Base-by-base conservation (phyloP, 495 filamentous ascomycete genomes). In the Talaromyces nanjingensis region DNA sequence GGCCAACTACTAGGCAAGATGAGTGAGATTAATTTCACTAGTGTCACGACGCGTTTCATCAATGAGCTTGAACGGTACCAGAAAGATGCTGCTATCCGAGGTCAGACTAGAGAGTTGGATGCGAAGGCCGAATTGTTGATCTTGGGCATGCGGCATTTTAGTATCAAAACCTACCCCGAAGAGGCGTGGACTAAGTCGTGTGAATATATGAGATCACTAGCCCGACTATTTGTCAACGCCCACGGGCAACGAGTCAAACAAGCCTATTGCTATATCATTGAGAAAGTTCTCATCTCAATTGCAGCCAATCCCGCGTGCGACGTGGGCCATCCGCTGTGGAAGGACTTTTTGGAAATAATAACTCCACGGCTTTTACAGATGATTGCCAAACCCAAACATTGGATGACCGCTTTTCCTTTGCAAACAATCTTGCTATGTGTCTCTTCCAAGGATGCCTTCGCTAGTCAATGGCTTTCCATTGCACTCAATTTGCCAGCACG, bases 1-100 rank as follows among this genome's bases (percentile, higher is more conserved):
- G 87, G 89, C 25, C 91, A 96, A 69, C 77, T 98, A 18, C 80
- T 99, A 11, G 94, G 94, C 14, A 92, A 90, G 25, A 97, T 99
- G 92, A 96, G 94, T 74, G 89, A 88, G 60, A 84, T 91, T 66
- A 91, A 93, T 70, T 96, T 99, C 73, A 77, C 85, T 29, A 90
- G 85, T 65, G 93, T 99, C 31, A 83, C 90, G 25, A 84, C 87
- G 61, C 86, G 90, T 24, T 99, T 96, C 71, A 75, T 96, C 62
- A 73, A 73, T 22, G 93, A 97, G 71, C 83, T 99, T 4, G 88
- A 91, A 59, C 82, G 81, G 22, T 87, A 86, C 9, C 86, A 96
- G 62, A 87, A 87, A 67, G 87, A 91, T 4, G 79, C 92, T 63
- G 77, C 78, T 3, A 68, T 82, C n/a, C 91, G 90, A 62, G 87